These are phyloP conservation scores for Penicillium maclennaniae DNA, from an alignment of 495 filamentous ascomycete genomes.

Conservation along the genomic window DNA sequence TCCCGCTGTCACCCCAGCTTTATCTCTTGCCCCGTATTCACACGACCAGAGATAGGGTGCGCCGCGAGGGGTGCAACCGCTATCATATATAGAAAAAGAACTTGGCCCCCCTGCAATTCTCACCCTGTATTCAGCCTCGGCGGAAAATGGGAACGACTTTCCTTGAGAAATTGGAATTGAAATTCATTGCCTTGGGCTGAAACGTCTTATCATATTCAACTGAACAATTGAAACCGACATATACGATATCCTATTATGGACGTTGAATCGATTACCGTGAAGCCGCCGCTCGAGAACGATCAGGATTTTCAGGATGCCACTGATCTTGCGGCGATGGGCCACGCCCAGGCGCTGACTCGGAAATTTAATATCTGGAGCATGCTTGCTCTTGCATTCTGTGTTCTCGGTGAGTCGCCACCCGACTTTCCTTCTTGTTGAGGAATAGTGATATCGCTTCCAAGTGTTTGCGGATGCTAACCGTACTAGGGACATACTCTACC, in stretches of 20 bases:
- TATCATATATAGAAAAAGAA: slow-evolving; percentile 16
- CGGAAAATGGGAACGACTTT: slow-evolving; percentile 25
- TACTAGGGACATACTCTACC: slow-evolving; percentile 41
- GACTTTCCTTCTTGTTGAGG: not conserved
- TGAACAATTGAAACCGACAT: no score
- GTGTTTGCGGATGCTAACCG: not conserved
- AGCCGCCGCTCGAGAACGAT: slow-evolving; percentile 31
- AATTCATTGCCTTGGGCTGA: slow-evolving; percentile 13
- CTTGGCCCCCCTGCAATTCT: not conserved
- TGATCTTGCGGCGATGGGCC: slow-evolving; percentile 49
- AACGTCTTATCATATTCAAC: not conserved
- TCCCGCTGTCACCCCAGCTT: slow-evolving; percentile 16
- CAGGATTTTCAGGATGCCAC: slow-evolving; percentile 45
- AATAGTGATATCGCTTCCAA: not conserved
- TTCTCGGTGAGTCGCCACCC: slow-evolving; percentile 28
- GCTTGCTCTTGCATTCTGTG: slow-evolving; percentile 46
- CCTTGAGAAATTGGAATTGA: slow-evolving; percentile 5
- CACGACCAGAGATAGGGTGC: not conserved
- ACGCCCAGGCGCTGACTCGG: slow-evolving; percentile 46
- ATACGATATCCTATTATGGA: slow-evolving; percentile 22
- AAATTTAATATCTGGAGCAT: slow-evolving; percentile 50
- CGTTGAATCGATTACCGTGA: slow-evolving; percentile 30
- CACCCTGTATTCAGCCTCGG: not conserved
- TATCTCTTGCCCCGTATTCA: slow-evolving; percentile 21
- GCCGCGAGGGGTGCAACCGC: not conserved